Evolutionary conservation across 495 filamentous ascomycete species (phyloP).

Genomic region (Neurospora sp.): DNA sequence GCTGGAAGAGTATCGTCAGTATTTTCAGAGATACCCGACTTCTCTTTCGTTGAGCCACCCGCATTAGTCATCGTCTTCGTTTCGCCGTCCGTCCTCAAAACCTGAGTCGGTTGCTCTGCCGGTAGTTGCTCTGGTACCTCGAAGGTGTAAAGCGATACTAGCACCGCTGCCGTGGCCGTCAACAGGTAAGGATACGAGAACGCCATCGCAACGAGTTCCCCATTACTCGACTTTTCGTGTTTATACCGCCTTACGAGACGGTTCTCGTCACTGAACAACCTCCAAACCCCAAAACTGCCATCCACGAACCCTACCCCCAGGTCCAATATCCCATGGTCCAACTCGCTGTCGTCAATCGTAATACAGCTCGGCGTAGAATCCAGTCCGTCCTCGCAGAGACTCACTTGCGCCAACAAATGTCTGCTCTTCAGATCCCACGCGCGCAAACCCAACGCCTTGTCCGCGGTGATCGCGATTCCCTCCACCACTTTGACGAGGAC

Average conservation of each 20-base stretch:
- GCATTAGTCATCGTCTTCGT: not conserved
- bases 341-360: conserved; percentile 44
- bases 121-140: conserved; percentile 19
- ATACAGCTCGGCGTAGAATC: conserved; percentile 52
- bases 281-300: conserved; percentile 64
- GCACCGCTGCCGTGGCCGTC: conserved; percentile 61
- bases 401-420: conserved; percentile 40
- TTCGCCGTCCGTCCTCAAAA: not conserved
- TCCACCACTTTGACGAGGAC: conserved; percentile 63
- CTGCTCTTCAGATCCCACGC: conserved; percentile 66
- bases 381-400: conserved; percentile 16
- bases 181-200: conserved; percentile 66
- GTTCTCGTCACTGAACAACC: conserved; percentile 36
- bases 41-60: not conserved
- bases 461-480: conserved; percentile 70
- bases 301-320: conserved; percentile 68
- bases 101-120: not conserved
- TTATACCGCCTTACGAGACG: conserved; percentile 41
- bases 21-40: not conserved
- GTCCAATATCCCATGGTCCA: conserved; percentile 29
- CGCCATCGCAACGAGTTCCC: conserved; percentile 65
- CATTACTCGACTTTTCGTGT: conserved; percentile 47
- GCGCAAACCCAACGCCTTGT: conserved; percentile 55
- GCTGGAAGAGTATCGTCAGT: conserved; percentile 3
- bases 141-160: conserved; percentile 67